Evolutionary conservation across 495 filamentous ascomycete genomes (phyloP).

Genomic region (Recurvomyces mirabilis): DNA sequence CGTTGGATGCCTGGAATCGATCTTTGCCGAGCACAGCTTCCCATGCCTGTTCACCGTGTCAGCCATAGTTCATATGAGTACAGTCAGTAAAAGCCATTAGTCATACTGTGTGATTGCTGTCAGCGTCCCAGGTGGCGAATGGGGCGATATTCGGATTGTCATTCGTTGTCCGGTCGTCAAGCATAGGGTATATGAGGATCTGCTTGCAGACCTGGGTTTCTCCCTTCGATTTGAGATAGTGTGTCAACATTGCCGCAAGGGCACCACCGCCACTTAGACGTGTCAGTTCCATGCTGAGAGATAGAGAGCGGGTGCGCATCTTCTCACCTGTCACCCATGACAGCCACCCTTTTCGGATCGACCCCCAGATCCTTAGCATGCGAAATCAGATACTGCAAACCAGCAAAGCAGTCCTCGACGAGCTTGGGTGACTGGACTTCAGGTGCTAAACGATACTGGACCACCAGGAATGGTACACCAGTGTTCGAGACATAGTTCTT

Average conservation of each 20-base stretch:
- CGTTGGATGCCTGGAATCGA: not conserved
- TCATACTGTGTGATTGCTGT: constrained; percentile 13
- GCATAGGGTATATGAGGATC: constrained; percentile 40
- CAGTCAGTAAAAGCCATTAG: too few relatives aligned
- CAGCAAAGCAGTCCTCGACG: constrained; percentile 25
- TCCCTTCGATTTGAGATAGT: constrained; percentile 21
- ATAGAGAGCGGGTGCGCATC: too few relatives aligned
- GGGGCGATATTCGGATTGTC: constrained; percentile 7
- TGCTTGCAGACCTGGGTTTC: constrained; percentile 36
- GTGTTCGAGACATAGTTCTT: constrained; percentile 13
- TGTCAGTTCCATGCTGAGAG: too few relatives aligned
- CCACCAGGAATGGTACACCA: constrained; percentile 27
- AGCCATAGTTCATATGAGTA: too few relatives aligned
- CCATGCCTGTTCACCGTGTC: too few relatives aligned
- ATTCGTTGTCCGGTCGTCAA: constrained; percentile 31
- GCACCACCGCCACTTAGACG: constrained; percentile 27
- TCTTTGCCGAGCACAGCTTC: constrained; percentile 11
- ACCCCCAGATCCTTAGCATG: constrained; percentile 23
- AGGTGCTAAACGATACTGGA: constrained; percentile 28
- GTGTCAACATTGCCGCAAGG: constrained; percentile 21
- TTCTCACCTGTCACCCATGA: constrained; percentile 25
- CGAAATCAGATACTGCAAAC: constrained; percentile 19
- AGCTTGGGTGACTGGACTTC: constrained; percentile 20
- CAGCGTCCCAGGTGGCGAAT: constrained; percentile 5
- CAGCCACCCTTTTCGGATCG: constrained; percentile 20